phyloP scores from a whole-genome alignment of 305 asterid species.

The Euphrasia arctica region DNA sequence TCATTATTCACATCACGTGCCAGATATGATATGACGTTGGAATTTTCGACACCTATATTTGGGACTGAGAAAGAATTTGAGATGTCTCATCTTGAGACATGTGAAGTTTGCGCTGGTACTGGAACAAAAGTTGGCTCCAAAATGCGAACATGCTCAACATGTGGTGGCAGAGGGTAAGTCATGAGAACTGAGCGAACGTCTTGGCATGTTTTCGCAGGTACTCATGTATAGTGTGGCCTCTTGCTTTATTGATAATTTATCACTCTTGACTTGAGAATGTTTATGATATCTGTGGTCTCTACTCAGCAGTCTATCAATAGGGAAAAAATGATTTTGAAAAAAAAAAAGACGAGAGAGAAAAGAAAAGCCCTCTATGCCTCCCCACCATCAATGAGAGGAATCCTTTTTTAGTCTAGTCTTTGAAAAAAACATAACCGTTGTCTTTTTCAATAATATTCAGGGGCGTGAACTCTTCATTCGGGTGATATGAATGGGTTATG shows the following conservation, averaged over 20 bases:
- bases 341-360: background rate
- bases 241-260: slow-evolving; percentile 22
- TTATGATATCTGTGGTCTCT: slow-evolving; percentile 3
- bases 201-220: slow-evolving; percentile 99
- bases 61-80: slow-evolving; percentile 95
- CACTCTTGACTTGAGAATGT: slow-evolving; percentile 11
- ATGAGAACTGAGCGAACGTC: slow-evolving; percentile 99
- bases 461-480: slow-evolving; percentile 75
- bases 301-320: slow-evolving; percentile 3
- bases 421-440: background rate
- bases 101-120: slow-evolving; percentile 86
- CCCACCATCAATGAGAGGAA: slow-evolving; percentile 28
- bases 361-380: slow-evolving; percentile 51
- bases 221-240: slow-evolving; percentile 21
- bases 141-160: slow-evolving; percentile 94
- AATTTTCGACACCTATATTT: slow-evolving; percentile 85
- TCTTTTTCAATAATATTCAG: slow-evolving; percentile 31
- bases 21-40: slow-evolving; percentile 91
- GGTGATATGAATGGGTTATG: slow-evolving; percentile 75
- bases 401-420: background rate
- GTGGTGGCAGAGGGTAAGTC: slow-evolving; percentile 99
- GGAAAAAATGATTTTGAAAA: background rate
- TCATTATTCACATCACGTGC: slow-evolving; percentile 29
- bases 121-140: slow-evolving; percentile 96
- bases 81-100: slow-evolving; percentile 92